Evolutionary conservation across 2,329 filamentous ascomycete species (phyloP).

Genomic region (Fusarium illudens): DNA sequence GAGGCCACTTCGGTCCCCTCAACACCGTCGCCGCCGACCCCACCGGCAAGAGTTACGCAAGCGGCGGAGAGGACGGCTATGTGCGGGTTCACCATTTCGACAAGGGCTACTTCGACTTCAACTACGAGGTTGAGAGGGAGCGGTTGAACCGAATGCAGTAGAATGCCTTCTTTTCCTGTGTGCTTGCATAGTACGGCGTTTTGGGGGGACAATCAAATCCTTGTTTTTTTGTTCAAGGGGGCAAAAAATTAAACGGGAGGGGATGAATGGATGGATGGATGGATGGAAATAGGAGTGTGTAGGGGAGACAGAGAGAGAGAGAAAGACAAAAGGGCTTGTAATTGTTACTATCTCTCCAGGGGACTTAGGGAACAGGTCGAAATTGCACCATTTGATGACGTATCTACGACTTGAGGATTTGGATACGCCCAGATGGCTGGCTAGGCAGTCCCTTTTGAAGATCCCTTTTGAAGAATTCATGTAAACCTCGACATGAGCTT

Average conservation of each 20-base stretch:
- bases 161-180: slow-evolving; percentile 47
- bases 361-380: slow-evolving; percentile 39
- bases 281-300: slow-evolving; percentile 21
- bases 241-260: slow-evolving; percentile 40
- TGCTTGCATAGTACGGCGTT: slow-evolving; percentile 56
- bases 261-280: slow-evolving; percentile 14
- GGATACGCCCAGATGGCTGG: slow-evolving; percentile 16
- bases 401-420: slow-evolving; percentile 32
- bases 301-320: slow-evolving; percentile 23
- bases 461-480: slow-evolving; percentile 28
- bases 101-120: slow-evolving; percentile 98
- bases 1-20: slow-evolving; percentile 95
- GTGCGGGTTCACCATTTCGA: slow-evolving; percentile 98
- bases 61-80: slow-evolving; percentile 97
- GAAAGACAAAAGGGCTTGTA: slow-evolving; percentile 41
- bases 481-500: slow-evolving; percentile 30
- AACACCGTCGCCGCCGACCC: slow-evolving; percentile 97
- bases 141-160: slow-evolving; percentile 58
- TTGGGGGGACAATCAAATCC: slow-evolving; percentile 44
- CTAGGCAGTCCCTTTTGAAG: slow-evolving; percentile 27
- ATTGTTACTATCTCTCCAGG: slow-evolving; percentile 45
- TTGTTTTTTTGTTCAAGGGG: slow-evolving; percentile 42
- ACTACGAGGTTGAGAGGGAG: slow-evolving; percentile 98
- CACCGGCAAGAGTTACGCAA: slow-evolving; percentile 90
- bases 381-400: slow-evolving; percentile 41